Conservation (phyloP, 2,329 filamentous ascomycete species). For the Stemphylium lycopersici region DNA sequence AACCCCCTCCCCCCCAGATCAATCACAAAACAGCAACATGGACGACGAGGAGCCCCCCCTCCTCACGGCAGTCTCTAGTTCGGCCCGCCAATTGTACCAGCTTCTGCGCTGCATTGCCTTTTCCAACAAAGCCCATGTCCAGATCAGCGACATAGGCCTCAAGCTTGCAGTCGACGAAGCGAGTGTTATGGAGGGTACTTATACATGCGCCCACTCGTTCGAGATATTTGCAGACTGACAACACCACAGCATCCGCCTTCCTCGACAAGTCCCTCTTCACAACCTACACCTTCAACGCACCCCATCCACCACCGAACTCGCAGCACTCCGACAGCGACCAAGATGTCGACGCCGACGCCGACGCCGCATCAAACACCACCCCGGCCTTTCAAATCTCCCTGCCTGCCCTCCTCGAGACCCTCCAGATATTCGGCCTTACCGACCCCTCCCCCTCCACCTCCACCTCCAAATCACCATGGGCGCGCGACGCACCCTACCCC, state of each 20-base stretch:
- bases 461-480: constrained; percentile 47
- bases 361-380: constrained; percentile 48
- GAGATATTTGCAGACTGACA: constrained; percentile 9
- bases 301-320: constrained; percentile 49
- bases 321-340: constrained; percentile 34
- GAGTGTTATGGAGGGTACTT: constrained; percentile 84
- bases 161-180: constrained; percentile 88
- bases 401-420: constrained; percentile 83
- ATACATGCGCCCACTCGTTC: background rate
- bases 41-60: constrained; percentile 56
- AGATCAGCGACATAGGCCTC: constrained; percentile 83
- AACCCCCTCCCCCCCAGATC: background rate
- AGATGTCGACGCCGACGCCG: constrained; percentile 49
- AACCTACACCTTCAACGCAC: constrained; percentile 73
- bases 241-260: constrained; percentile 70
- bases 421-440: constrained; percentile 87
- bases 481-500: constrained; percentile 52
- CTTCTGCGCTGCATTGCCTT: constrained; percentile 69
- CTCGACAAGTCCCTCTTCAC: constrained; percentile 90
- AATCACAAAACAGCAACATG: constrained; percentile 27
- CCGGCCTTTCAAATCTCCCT: constrained; percentile 88
- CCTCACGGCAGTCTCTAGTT: constrained; percentile 78
- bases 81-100: constrained; percentile 74
- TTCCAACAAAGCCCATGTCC: constrained; percentile 66
- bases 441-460: constrained; percentile 50